Evolutionary conservation across 352 stramenopile species (phyloP).

Genomic region (Globisporangium uncinulatum): DNA sequence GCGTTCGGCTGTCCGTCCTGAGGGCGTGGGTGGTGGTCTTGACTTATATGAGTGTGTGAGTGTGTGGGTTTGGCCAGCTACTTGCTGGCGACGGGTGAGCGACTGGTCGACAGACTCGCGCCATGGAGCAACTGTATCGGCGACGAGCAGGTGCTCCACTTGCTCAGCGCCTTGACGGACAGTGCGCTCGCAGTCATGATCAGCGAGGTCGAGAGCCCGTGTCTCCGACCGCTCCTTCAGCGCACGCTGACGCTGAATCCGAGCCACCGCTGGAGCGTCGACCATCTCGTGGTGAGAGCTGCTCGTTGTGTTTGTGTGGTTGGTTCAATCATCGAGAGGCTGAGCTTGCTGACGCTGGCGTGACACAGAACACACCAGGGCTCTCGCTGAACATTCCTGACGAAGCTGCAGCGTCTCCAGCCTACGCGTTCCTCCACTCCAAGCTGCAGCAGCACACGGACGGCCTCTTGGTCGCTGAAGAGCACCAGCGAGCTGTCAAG

Average conservation of each 20-base stretch:
- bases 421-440: constrained; percentile 13
- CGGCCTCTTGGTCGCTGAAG: constrained; percentile 22
- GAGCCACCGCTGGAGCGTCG: constrained; percentile 43
- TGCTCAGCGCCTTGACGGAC: constrained; percentile 55
- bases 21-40: background rate
- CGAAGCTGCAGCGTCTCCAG: background rate
- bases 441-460: constrained; percentile 21
- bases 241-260: constrained; percentile 37
- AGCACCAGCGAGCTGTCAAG: constrained; percentile 30
- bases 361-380: background rate
- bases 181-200: constrained; percentile 34
- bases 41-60: background rate
- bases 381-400: background rate
- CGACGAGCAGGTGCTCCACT: constrained; percentile 34
- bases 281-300: constrained; percentile 27
- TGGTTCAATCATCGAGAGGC: background rate
- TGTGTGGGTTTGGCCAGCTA: constrained; percentile 41
- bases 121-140: constrained; percentile 37
- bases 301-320: background rate
- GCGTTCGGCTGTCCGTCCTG: background rate
- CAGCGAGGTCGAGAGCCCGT: constrained; percentile 13
- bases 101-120: constrained; percentile 33
- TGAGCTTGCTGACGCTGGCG: background rate
- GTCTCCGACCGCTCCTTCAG: constrained; percentile 38
- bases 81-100: constrained; percentile 36